Evolutionary conservation across 192 early-diverging fungal genomes (phyloP), one percentile per base, ranked within the genome.

Genomic region (Dispira parvispora): DNA sequence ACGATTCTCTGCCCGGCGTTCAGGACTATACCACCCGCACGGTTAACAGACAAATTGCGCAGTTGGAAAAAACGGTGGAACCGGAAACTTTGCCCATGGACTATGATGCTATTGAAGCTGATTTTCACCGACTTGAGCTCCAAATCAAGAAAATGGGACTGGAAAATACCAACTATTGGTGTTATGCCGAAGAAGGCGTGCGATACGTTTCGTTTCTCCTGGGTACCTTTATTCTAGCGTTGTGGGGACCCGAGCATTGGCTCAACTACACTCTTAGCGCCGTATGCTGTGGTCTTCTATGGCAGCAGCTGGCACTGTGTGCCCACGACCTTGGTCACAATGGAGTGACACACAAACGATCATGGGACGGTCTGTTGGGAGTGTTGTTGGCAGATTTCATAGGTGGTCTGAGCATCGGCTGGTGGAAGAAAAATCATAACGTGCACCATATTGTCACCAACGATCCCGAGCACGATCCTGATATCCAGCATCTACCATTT

Each of bases 291-390:
- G 88, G 80, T 23, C 62, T 76, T 27, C 81, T 91, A 69, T 91
- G 91, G 90, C 91, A 93, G 65, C 95, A 98, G 77, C 67, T 90
- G 44, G 85, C 92, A 20, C 94, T 98, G 69, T 80, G 85, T 47
- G 95, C 89, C 6, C 95, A 98, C 69, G 95, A 98, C 68, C 82
- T 90, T n/a, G 95, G 92, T n/a, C 95, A 98, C 81, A 91, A 84
- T 63, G 88, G 82, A 18, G 88, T 98, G 64, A 87, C 88, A 0
- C 86, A 88, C 70, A 76, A 80, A 56, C 72, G 77, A 53, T 64
- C 75, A 25, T 75, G 84, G 25, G 95, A 98, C 69, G 80, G 81
- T 71, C 68, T 80, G 28, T 82, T 95, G 64, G 92, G 95, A 44
- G 85, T 92, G 46, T 73, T 83, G 43, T 73, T 94, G 44, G 91